These are phyloP conservation scores for Agrocybe praecox DNA, from an alignment of 768 basidiomycete species.

Conservation along the genomic window DNA sequence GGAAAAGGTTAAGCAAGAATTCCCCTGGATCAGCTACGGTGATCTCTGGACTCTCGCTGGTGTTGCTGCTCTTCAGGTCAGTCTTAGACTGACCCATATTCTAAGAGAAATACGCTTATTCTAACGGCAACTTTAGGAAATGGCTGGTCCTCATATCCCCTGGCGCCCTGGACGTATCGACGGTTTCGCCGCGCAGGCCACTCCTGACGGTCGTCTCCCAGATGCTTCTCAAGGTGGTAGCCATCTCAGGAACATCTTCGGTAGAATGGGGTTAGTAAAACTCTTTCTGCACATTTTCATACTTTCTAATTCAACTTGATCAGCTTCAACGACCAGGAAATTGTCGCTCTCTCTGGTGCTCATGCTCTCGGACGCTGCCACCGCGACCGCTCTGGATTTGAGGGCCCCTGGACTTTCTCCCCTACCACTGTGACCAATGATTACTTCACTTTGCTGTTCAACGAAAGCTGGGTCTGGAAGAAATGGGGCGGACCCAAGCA, in stretches of 20 bases:
- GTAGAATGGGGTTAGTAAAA: conserved; percentile 74
- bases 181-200: conserved; percentile 71
- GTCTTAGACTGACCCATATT: conserved; percentile 3
- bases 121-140: conserved; percentile 66
- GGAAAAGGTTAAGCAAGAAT: conserved; percentile 86
- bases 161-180: conserved; percentile 96
- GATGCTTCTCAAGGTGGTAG: conserved; percentile 83
- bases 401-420: conserved; percentile 95
- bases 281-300: not conserved
- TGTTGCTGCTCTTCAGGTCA: conserved; percentile 80
- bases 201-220: conserved; percentile 89
- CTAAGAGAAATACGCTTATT: no score
- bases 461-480: conserved; percentile 95
- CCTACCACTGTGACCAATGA: conserved; percentile 88
- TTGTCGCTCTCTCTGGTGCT: conserved; percentile 91
- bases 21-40: conserved; percentile 94
- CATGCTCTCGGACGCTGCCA: conserved; percentile 98
- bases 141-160: conserved; percentile 89
- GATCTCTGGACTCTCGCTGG: conserved; percentile 97
- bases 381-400: conserved; percentile 70
- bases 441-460: conserved; percentile 82
- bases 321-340: conserved; percentile 94
- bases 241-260: conserved; percentile 88
- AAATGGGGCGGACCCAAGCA: conserved; percentile 96
- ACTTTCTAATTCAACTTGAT: not conserved